Base-by-base conservation (phyloP, 1,284 basidiomycete species). In the Rugiboletus extremiorientalis region DNA sequence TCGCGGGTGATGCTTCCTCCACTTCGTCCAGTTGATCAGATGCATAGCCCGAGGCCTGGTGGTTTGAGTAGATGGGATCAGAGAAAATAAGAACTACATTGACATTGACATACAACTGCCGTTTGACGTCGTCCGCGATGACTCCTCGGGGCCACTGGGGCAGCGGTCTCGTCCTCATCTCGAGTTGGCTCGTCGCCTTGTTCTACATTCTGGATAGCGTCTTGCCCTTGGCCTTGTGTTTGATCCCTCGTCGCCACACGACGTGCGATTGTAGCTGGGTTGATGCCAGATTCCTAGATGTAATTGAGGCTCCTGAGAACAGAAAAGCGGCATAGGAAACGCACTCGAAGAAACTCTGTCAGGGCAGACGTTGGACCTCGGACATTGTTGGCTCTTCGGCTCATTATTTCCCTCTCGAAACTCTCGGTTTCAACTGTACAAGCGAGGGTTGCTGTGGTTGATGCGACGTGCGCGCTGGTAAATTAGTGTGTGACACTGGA, bases 331-430 rank as follows among this genome's bases (percentile, higher is more conserved):
- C 9, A 42, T 41, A 20, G 20, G 27, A 27, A 50, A 77, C 84
- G 58, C 61, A 94, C 94, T 64, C 86, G 85, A 22, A 98, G 79
- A 70, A 95, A 98, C 62, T 94, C 92, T 28, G 96, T 97, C 15
- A 98, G 76, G 0, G 96, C 96, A 45, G 93, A 96, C 0, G 91
- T 87, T 1, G 96, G 95, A 0, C 96, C 96, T 22, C 91, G 83
- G 42, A 97, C 88, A 57, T 89, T 89, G 72, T 88, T 89, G 28
- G 67, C 37, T 43, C 70, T 60, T 50, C 68, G 58, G 46, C 70
- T 70, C 67, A 72, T 69, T 12, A 33, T 53, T n/a, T 28, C 18
- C 16, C 16, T 38, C 11, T 28, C 14, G 28, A 6, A 46, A 20
- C 11, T 36, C 7, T 11, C 4, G 18, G 12, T 7, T 27, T 30